Evolutionary conservation across 805 yeast species (phyloP).

Genomic region (Wickerhamiella sergipiensis): DNA sequence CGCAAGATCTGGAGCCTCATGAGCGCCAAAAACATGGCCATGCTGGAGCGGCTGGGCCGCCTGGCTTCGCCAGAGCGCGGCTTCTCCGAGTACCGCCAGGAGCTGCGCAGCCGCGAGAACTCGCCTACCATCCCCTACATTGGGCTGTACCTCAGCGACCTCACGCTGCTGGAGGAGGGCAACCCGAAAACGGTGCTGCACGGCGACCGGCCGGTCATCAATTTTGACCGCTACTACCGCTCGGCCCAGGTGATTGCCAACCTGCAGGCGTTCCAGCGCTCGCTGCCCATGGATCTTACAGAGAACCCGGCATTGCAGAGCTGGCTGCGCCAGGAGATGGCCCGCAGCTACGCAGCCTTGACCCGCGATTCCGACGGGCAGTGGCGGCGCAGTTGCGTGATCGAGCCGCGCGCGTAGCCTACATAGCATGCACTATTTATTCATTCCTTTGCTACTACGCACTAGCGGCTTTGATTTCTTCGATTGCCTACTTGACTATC

Average conservation of each 20-base stretch:
- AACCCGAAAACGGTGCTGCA: constrained; percentile 18
- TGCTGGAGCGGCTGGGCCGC: constrained; percentile 17
- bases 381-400: constrained; percentile 26
- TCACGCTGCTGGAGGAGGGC: constrained; percentile 27
- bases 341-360: constrained; percentile 19
- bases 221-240: constrained; percentile 25
- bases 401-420: constrained; percentile 25
- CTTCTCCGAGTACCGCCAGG: constrained; percentile 22
- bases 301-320: constrained; percentile 17
- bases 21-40: constrained; percentile 16
- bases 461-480: too few species aligned
- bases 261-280: constrained; percentile 23
- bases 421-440: not conserved
- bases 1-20: constrained; percentile 24
- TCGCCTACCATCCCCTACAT: constrained; percentile 25
- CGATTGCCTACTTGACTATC: too few species aligned
- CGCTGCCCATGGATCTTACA: constrained; percentile 11
- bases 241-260: constrained; percentile 21
- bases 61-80: constrained; percentile 25
- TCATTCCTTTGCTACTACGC: not conserved
- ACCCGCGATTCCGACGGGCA: constrained; percentile 21
- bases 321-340: constrained; percentile 25
- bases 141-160: constrained; percentile 25
- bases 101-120: constrained; percentile 15
- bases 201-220: constrained; percentile 16